A percentile compares a stretch with the other conserved stretches of the same genome.
Conservation (phyloP, 106 monocot genomes). For the Allium cepa region DNA sequence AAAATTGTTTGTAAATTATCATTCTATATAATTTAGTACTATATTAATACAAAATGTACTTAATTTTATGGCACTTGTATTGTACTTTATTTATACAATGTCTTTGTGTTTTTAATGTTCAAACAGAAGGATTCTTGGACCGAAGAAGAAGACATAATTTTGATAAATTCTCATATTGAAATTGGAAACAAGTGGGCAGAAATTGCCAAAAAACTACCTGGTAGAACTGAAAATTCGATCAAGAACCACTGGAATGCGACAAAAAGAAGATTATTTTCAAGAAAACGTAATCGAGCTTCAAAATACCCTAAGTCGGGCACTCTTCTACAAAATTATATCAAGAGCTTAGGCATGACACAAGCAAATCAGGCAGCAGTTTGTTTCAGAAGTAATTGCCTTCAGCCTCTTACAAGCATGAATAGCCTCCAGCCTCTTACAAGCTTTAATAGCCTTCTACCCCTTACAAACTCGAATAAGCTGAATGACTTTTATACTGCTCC, state of each 20-base stretch:
- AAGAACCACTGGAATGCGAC: constrained; percentile 98
- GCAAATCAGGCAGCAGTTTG: not conserved
- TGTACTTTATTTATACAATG: not conserved
- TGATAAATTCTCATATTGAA: constrained; percentile 59
- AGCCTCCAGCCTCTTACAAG: not conserved
- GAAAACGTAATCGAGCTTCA: constrained; percentile 9
- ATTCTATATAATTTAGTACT: not conserved
- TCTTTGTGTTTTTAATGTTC: not conserved
- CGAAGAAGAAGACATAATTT: constrained; percentile 72
- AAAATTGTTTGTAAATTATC: not conserved
- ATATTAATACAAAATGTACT: not conserved
- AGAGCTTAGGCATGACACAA: constrained; percentile 21
- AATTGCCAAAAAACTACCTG: constrained; percentile 72
- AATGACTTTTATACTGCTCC: not conserved
- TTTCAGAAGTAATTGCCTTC: not conserved
- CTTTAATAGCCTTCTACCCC: not conserved
- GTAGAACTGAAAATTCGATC: constrained; percentile 84
- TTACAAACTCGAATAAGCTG: not conserved
- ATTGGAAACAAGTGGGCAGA: constrained; percentile 89
- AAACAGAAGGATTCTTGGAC: constrained; percentile 81
- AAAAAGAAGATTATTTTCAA: constrained; percentile 49
- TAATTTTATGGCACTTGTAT: too few species aligned
- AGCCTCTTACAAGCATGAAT: not conserved
- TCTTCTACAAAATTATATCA: constrained; percentile 69
- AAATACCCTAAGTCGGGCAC: constrained; percentile 30